These are phyloP conservation scores for Rhizomucor miehei DNA, from an alignment of 371 early-diverging fungal genomes.

Conservation along the genomic window DNA sequence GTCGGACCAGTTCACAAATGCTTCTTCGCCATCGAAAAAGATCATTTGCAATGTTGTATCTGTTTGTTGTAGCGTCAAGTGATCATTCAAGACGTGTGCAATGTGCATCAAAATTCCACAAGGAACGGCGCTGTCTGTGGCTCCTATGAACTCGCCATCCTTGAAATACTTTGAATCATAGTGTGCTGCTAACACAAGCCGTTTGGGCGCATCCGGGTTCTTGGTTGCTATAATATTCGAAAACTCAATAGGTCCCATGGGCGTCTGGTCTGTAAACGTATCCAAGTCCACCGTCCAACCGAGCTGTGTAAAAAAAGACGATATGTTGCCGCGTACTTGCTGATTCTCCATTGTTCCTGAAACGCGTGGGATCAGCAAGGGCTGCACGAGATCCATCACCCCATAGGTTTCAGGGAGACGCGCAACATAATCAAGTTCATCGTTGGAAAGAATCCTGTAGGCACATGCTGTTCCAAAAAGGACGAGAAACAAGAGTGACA, in stretches of 20 bases:
- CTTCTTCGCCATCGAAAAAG: slow-evolving; percentile 98
- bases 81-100: slow-evolving; percentile 48
- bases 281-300: slow-evolving; percentile 82
- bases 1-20: slow-evolving; percentile 74
- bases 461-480: not conserved
- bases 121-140: slow-evolving; percentile 82
- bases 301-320: slow-evolving; percentile 54
- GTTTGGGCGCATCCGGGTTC: slow-evolving; percentile 62
- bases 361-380: slow-evolving; percentile 71
- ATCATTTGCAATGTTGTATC: slow-evolving; percentile 80
- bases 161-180: slow-evolving; percentile 84
- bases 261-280: slow-evolving; percentile 72
- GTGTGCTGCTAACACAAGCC: slow-evolving; percentile 90
- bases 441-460: slow-evolving; percentile 9
- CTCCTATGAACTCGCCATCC: slow-evolving; percentile 70
- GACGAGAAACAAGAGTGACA: no score
- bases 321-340: slow-evolving; percentile 69
- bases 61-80: slow-evolving; percentile 8
- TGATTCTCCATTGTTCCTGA: slow-evolving; percentile 73
- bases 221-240: slow-evolving; percentile 89
- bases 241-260: slow-evolving; percentile 72
- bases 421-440: not conserved
- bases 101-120: slow-evolving; percentile 89
- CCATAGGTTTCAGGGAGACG: not conserved
- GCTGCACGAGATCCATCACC: slow-evolving; percentile 41